Conservation (phyloP, 2,329 filamentous ascomycete species). For the Sclerotinia spermophila region DNA sequence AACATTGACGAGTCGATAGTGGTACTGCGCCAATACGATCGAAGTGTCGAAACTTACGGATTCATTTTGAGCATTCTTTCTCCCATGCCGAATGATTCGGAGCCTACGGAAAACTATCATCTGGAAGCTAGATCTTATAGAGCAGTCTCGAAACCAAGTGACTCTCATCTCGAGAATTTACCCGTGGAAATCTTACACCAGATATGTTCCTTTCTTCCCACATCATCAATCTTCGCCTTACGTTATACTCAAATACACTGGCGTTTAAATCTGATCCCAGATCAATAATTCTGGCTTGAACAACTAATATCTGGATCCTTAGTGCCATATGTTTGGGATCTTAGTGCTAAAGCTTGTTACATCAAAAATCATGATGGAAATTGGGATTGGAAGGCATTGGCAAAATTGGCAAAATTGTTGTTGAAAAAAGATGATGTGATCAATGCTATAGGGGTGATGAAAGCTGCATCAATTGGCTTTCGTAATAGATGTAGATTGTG, state of each 20-base stretch:
- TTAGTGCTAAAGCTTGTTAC: not conserved
- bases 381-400: conserved; percentile 6
- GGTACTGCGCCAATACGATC: not conserved
- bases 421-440: not conserved
- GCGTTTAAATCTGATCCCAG: not conserved
- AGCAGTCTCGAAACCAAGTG: not conserved
- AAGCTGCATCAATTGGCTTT: not conserved
- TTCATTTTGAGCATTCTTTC: not conserved
- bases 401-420: not conserved
- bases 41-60: not conserved
- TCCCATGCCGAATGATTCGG: not conserved
- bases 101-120: not conserved
- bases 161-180: not conserved
- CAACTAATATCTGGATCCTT: not conserved
- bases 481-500: conserved; percentile 8
- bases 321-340: conserved; percentile 4
- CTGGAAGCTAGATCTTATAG: not conserved
- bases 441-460: not conserved
- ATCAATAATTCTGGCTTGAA: conserved; percentile 3
- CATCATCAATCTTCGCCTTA: not conserved
- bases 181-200: not conserved
- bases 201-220: not conserved
- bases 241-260: not conserved
- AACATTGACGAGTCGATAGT: not conserved
- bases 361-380: not conserved